Percentiles rank a stretch among this genome's conserved stretches.
Evolutionary conservation across 345 rosid genomes (phyloP).

Genomic region (Garcia nutans): DNA sequence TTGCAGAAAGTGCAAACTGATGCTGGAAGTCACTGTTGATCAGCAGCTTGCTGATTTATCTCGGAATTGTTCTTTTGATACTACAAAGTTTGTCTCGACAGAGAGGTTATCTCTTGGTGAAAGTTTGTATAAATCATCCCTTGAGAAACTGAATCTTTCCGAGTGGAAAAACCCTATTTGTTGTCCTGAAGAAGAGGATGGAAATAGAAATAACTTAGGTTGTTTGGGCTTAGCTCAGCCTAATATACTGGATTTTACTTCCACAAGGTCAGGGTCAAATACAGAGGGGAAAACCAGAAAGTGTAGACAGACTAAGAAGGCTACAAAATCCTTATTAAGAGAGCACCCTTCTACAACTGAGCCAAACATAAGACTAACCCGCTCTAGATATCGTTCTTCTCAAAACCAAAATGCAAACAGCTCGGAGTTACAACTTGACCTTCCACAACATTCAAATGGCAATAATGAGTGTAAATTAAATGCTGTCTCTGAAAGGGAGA

Average conservation of each 20-base stretch:
- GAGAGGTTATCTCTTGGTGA: slow-evolving; percentile 58
- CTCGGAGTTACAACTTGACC: slow-evolving; percentile 29
- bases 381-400: slow-evolving; percentile 62
- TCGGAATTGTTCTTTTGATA: slow-evolving; percentile 36
- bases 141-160: slow-evolving; percentile 53
- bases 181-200: slow-evolving; percentile 37
- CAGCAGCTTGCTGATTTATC: slow-evolving; percentile 73
- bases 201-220: slow-evolving; percentile 18
- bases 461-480: slow-evolving; percentile 22
- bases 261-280: slow-evolving; percentile 22
- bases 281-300: slow-evolving; percentile 41
- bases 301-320: slow-evolving; percentile 42
- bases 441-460: slow-evolving; percentile 27
- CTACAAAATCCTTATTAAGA: slow-evolving; percentile 34
- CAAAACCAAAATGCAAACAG: slow-evolving; percentile 40
- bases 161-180: slow-evolving; percentile 55
- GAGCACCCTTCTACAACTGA: slow-evolving; percentile 43
- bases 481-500: slow-evolving; percentile 26
- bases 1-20: slow-evolving; percentile 64
- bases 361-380: slow-evolving; percentile 57
- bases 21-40: slow-evolving; percentile 58
- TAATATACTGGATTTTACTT: slow-evolving; percentile 20
- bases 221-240: slow-evolving; percentile 10
- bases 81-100: slow-evolving; percentile 22
- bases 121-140: slow-evolving; percentile 55